phyloP scores from a whole-genome alignment of 805 yeast genomes.

The Candida ovalis region DNA sequence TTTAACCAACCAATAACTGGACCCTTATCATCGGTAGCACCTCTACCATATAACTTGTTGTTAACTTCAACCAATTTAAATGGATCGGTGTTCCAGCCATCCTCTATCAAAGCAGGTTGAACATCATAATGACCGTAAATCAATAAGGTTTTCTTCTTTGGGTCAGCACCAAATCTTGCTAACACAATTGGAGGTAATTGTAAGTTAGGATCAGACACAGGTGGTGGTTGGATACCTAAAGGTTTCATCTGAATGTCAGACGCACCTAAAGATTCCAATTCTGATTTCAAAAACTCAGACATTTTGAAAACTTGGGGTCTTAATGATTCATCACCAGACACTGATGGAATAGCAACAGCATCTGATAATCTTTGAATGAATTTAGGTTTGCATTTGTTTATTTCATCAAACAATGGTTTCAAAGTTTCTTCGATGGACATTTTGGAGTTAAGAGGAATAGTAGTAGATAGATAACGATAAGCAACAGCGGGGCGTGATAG shows the following conservation, averaged over 20 bases:
- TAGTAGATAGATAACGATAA: background rate
- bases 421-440: slow-evolving; percentile 29
- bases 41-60: slow-evolving; percentile 81
- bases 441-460: slow-evolving; percentile 3
- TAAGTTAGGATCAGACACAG: slow-evolving; percentile 61
- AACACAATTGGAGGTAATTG: slow-evolving; percentile 93
- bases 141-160: slow-evolving; percentile 80
- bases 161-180: slow-evolving; percentile 80
- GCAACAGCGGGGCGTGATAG: background rate
- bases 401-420: slow-evolving; percentile 47
- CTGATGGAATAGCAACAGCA: slow-evolving; percentile 95
- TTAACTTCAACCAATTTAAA: slow-evolving; percentile 69
- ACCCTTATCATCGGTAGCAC: slow-evolving; percentile 96
- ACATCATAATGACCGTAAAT: slow-evolving; percentile 98
- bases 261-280: slow-evolving; percentile 72
- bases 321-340: slow-evolving; percentile 82
- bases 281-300: slow-evolving; percentile 74
- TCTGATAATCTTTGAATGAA: slow-evolving; percentile 68
- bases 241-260: slow-evolving; percentile 76
- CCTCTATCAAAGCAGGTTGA: slow-evolving; percentile 89
- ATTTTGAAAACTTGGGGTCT: slow-evolving; percentile 89
- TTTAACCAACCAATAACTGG: slow-evolving; percentile 98
- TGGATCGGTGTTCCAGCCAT: slow-evolving; percentile 96
- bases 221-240: slow-evolving; percentile 90
- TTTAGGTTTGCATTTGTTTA: slow-evolving; percentile 69